Base-by-base conservation (phyloP, 2,329 filamentous ascomycete species). In the Sporothrix protearum region DNA sequence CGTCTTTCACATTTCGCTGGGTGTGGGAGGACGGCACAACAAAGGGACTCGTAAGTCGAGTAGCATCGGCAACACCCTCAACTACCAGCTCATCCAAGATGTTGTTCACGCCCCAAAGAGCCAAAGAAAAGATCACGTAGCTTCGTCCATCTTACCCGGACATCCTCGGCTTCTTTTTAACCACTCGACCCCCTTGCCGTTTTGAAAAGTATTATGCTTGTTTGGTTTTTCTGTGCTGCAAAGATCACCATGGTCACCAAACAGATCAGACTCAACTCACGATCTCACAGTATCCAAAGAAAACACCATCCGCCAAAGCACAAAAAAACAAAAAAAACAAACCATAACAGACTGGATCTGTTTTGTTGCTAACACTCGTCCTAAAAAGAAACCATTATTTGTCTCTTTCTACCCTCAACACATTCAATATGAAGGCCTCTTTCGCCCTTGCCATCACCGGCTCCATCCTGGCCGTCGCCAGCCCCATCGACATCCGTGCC, bases 371-470 rank as follows among this genome's bases (percentile, higher is more conserved):
- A 69, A 69, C 67, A 10, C n/a, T 47, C 16, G 36, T 30, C 8
- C 53, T n/a, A 2, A 63, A 33, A 51, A 61, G 42, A 63, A 33
- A n/a, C 39, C 59, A 22, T 45, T 45, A 45, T 45, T 8, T 45
- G 28, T 59, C 25, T 67, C 63, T n/a, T 36, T 33, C 28, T 19
- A 16, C 59, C 59, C 14, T 25, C 19, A 25, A 14, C 36, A 63
- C 22, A 67, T 59, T 72, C 79, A 85, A 78, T 74, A 87, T 87
- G 85, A 87, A 85, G 82, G 79, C 82, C 63, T 84, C 85, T 66
- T 73, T 83, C 71, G 78, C 83, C 75, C 78, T 87, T 75, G 79
- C 80, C 75, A 79, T 81, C 75, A 80, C 83, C 74, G 80, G 83
- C 77, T 83, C 85, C 76, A 74, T 84, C 69, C 74, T 86, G 78